Evolutionary conservation across 352 stramenopile genomes (phyloP), one percentile per base, ranked within the genome.

Genomic region (Phytophthora syringae): DNA sequence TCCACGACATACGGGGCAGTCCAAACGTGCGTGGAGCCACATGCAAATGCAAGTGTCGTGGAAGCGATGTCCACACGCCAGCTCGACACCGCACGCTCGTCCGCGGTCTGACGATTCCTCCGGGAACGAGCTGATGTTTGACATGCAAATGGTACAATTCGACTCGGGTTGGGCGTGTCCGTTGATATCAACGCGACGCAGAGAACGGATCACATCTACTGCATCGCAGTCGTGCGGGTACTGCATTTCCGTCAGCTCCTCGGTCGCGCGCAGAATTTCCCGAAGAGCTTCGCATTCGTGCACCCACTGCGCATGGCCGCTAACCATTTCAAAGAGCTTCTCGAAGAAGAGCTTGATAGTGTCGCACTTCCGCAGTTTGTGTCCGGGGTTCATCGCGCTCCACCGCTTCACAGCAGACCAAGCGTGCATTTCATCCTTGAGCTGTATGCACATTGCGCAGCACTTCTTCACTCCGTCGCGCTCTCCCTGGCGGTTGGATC

Each of bases 31-130:
- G 63, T 80, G 71, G 39, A 90, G 88, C 84, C 84, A 93, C 58
- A 81, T 63, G 37, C 77, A 89, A 32, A 93, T 78, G 57, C 84
- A 93, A 20, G 80, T 79, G 56, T 93, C 84, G 51, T 93, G 84
- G 70, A 91, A 93, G n/a, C 64, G 66, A 54, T 93, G 84, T 47
- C 84, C 84, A 52, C 84, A 93, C 13, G 61, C 43, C 7, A 93
- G 61, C 24, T 69, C 47, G 6, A 74, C 60, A 10, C 59, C 65
- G n/a, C 52, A 70, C 2, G 48, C 32, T 7, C 52, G 49, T 2
- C 67, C 67, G 32, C 50, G 39, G 21, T 72, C 64, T 24, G 45
- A 24, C 9, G 39, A 65, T 39, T 51, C 43, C 18, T 69, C 52
- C 11, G 49, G 28, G 11, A 47, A 37, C 15, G 10, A 13, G 27